Evolutionary conservation across 2,329 filamentous ascomycete species (phyloP).

Genomic region (Pseudonectria foliicola): DNA sequence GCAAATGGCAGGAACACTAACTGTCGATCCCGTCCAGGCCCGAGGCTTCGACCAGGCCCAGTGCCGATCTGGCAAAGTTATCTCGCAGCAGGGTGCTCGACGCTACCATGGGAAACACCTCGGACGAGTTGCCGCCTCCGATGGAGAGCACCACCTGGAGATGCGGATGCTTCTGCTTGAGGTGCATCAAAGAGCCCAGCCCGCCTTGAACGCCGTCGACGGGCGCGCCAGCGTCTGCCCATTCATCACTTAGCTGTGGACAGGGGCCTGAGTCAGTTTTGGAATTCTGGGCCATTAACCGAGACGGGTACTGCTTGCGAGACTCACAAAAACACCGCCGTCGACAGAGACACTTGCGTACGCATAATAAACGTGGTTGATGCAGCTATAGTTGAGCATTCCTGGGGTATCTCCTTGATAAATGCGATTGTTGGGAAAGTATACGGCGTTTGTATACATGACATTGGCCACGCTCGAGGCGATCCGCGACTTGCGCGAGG

Average conservation of each 20-base stretch:
- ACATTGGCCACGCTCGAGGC: conserved; percentile 37
- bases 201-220: conserved; percentile 67
- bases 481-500: conserved; percentile 40
- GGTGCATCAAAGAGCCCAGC: conserved; percentile 62
- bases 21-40: conserved; percentile 60
- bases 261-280: conserved; percentile 19
- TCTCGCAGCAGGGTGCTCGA: conserved; percentile 52
- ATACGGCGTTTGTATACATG: conserved; percentile 67
- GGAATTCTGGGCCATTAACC: neutral
- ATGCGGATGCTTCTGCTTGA: conserved; percentile 64
- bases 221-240: conserved; percentile 64
- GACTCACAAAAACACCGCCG: conserved; percentile 66
- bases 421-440: conserved; percentile 74
- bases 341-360: conserved; percentile 69
- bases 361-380: conserved; percentile 78
- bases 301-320: conserved; percentile 1
- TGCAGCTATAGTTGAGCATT: conserved; percentile 65
- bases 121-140: conserved; percentile 59
- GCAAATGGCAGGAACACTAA: conserved; percentile 28
- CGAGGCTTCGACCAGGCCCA: conserved; percentile 61
- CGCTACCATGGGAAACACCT: conserved; percentile 62
- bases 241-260: conserved; percentile 67
- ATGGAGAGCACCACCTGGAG: conserved; percentile 72
- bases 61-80: conserved; percentile 63
- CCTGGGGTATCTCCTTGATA: conserved; percentile 68